phyloP scores from a whole-genome alignment of 352 stramenopile genomes.

The Globisporangium polare region DNA sequence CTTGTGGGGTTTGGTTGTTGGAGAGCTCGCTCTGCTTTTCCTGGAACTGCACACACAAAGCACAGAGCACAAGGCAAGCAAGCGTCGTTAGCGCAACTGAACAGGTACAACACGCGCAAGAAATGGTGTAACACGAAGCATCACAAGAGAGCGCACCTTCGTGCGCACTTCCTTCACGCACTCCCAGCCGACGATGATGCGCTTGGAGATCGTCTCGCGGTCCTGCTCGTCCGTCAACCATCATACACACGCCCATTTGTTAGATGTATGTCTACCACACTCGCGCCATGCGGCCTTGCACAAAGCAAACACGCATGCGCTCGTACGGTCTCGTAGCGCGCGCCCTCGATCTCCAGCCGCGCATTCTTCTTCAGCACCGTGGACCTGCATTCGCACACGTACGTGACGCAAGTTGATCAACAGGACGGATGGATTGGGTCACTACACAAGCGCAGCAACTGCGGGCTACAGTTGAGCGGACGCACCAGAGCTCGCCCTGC shows the following conservation, averaged over 20 bases:
- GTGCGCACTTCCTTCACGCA: conserved; percentile 72
- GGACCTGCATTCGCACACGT: conserved; percentile 27
- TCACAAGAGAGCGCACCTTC: conserved; percentile 31
- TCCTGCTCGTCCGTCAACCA: conserved; percentile 27
- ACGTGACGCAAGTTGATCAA: background rate
- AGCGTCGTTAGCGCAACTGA: too few species aligned
- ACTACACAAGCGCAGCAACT: background rate
- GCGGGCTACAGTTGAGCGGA: background rate
- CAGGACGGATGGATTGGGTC: background rate
- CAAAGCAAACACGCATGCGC: too few species aligned
- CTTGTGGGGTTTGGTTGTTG: background rate
- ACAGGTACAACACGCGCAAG: too few species aligned
- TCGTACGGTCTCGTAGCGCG: conserved; percentile 63
- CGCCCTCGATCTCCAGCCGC: conserved; percentile 78
- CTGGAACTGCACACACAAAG: conserved; percentile 35
- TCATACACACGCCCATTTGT: too few species aligned
- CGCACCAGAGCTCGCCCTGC: conserved; percentile 61
- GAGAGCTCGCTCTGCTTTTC: conserved; percentile 43
- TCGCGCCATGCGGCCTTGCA: too few species aligned
- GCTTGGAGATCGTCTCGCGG: conserved; percentile 71
- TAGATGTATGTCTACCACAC: too few species aligned
- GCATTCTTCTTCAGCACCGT: conserved; percentile 65
- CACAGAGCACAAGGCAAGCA: background rate
- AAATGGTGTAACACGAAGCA: too few species aligned
- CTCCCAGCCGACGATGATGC: conserved; percentile 75